Evolutionary conservation across 768 basidiomycete species (phyloP).

Genomic region (Leccinum truebloodii): DNA sequence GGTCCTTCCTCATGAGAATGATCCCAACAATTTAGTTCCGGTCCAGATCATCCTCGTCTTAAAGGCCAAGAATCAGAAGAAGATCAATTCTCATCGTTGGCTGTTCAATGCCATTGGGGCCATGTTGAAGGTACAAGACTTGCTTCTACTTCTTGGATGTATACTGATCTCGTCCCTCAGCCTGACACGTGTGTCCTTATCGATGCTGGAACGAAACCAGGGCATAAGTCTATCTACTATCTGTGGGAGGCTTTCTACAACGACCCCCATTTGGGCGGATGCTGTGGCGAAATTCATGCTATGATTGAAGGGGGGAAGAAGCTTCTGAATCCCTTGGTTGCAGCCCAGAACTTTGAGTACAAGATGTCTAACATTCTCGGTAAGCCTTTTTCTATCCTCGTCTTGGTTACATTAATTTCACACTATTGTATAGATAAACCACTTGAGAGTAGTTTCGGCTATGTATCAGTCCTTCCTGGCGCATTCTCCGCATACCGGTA

Average conservation of each 20-base stretch:
- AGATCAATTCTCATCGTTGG: slow-evolving; percentile 96
- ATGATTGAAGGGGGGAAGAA: slow-evolving; percentile 95
- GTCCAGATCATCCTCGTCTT: slow-evolving; percentile 90
- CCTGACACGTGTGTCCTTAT: slow-evolving; percentile 92
- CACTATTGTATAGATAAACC: slow-evolving; percentile 68
- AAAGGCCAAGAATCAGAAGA: slow-evolving; percentile 95
- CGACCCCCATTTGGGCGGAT: slow-evolving; percentile 75
- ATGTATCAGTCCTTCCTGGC: slow-evolving; percentile 92
- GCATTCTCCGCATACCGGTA: slow-evolving; percentile 97
- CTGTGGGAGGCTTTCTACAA: slow-evolving; percentile 93
- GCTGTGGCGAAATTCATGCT: slow-evolving; percentile 94
- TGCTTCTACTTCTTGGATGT: slow-evolving; percentile 16
- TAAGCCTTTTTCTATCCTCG: slow-evolving; percentile 28
- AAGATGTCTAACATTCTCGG: slow-evolving; percentile 98
- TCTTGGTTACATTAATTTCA: slow-evolving; percentile 11
- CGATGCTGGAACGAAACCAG: slow-evolving; percentile 96
- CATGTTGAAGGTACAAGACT: slow-evolving; percentile 60
- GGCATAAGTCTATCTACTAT: slow-evolving; percentile 94
- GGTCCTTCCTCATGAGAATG: slow-evolving; percentile 85
- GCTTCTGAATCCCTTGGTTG: slow-evolving; percentile 87
- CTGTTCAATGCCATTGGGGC: slow-evolving; percentile 91
- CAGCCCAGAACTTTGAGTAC: slow-evolving; percentile 97
- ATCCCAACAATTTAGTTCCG: slow-evolving; percentile 90
- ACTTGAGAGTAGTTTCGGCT: slow-evolving; percentile 93
- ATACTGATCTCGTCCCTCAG: slow-evolving; percentile 38